phyloP scores from a whole-genome alignment of 768 basidiomycete species.

The Psilocybe sp. region DNA sequence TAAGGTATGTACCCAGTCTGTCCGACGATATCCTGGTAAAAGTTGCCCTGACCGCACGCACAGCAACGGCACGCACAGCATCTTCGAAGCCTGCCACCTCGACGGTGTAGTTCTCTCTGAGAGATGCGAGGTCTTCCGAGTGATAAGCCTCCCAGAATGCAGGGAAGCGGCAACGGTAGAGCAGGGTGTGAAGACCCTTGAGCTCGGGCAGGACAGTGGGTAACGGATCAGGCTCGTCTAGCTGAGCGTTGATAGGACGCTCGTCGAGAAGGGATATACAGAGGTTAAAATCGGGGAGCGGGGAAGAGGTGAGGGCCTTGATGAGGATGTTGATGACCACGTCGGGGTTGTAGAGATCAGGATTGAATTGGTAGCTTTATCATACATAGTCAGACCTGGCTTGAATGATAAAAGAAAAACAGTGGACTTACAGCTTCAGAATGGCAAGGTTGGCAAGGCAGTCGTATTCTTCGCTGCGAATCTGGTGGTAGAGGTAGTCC shows the following conservation, averaged over 20 bases:
- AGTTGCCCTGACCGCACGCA: slow-evolving; percentile 74
- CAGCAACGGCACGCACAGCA: slow-evolving; percentile 73
- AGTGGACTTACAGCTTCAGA: slow-evolving; percentile 70
- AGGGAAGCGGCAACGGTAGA: slow-evolving; percentile 85
- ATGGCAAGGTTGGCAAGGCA: slow-evolving; percentile 94
- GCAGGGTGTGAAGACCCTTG: slow-evolving; percentile 62
- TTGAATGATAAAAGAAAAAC: not conserved
- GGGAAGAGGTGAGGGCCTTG: slow-evolving; percentile 82
- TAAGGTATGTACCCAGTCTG: slow-evolving; percentile 68
- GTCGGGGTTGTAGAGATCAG: slow-evolving; percentile 88
- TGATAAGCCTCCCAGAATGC: slow-evolving; percentile 79
- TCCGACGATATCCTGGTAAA: slow-evolving; percentile 72
- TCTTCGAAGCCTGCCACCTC: slow-evolving; percentile 84
- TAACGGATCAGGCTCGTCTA: slow-evolving; percentile 83
- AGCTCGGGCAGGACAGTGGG: slow-evolving; percentile 67
- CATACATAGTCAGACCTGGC: not conserved
- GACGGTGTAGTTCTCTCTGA: slow-evolving; percentile 84
- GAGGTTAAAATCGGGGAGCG: slow-evolving; percentile 91
- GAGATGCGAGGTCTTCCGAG: slow-evolving; percentile 63
- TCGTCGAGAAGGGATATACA: slow-evolving; percentile 92
- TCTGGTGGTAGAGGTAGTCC: slow-evolving; percentile 95
- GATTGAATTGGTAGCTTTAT: slow-evolving; percentile 91
- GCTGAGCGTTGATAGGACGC: slow-evolving; percentile 45
- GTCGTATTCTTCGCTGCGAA: slow-evolving; percentile 88
- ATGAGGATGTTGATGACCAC: slow-evolving; percentile 93